Conservation (phyloP, 2,329 filamentous ascomycete genomes). For the Colletotrichum tamarilloi region DNA sequence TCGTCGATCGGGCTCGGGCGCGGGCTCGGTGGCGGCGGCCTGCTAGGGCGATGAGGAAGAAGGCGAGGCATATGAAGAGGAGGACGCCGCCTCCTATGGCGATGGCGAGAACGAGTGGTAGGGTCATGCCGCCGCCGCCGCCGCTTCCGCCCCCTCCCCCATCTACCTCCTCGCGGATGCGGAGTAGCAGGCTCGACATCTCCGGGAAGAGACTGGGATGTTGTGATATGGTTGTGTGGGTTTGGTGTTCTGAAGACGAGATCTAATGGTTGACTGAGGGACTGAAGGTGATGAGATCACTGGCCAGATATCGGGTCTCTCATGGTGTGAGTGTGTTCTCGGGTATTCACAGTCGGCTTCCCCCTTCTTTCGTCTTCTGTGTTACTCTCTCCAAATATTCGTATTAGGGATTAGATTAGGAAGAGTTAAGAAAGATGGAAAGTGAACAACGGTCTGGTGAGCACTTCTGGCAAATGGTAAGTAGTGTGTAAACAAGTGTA, state of each 20-base stretch:
- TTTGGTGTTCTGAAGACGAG: neutral
- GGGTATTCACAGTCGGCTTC: neutral
- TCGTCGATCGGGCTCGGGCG: neutral
- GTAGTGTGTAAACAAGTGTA: conserved; percentile 2
- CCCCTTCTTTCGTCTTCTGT: neutral
- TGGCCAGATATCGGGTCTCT: neutral
- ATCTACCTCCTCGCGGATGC: neutral
- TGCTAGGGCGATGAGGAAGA: conserved; percentile 54
- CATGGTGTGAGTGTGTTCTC: neutral
- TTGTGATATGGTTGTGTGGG: neutral
- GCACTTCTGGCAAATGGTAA: neutral
- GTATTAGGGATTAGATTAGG: neutral
- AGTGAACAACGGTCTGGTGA: no score
- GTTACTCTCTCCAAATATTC: neutral
- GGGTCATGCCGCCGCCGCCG: conserved; percentile 34
- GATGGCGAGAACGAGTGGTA: conserved; percentile 57
- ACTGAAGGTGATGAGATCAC: neutral
- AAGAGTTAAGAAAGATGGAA: neutral
- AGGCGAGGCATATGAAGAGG: conserved; percentile 55
- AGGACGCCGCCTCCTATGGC: conserved; percentile 59
- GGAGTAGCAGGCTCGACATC: conserved; percentile 3
- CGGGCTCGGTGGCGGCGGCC: conserved; percentile 42
- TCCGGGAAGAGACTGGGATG: neutral
- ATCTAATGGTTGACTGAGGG: neutral
- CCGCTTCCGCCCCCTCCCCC: neutral